Evolutionary conservation across 768 basidiomycete genomes (phyloP).

Genomic region (Chlorophyllum brunneum): DNA sequence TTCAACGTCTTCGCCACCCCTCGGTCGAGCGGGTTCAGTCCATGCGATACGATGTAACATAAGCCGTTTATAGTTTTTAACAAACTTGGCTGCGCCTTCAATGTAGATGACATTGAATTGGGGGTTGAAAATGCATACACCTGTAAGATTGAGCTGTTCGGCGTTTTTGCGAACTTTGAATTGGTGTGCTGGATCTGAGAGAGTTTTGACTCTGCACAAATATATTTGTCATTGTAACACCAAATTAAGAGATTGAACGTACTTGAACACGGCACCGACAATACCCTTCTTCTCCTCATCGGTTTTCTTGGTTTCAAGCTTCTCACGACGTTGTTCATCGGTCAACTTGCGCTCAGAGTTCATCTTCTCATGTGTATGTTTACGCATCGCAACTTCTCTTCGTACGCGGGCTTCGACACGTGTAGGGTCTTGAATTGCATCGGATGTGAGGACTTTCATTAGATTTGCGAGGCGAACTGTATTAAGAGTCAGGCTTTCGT

Average conservation of each 20-base stretch:
- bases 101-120: conserved; percentile 89
- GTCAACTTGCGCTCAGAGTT: conserved; percentile 91
- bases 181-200: conserved; percentile 89
- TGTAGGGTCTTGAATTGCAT: conserved; percentile 96
- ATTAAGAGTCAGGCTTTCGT: conserved; percentile 1
- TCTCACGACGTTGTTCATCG: conserved; percentile 85
- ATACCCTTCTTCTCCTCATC: conserved; percentile 87
- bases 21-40: conserved; percentile 86
- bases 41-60: conserved; percentile 88
- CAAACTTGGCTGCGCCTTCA: conserved; percentile 83
- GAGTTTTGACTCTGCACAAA: conserved; percentile 65
- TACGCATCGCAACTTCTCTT: conserved; percentile 87
- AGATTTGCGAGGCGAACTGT: conserved; percentile 90
- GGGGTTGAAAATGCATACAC: conserved; percentile 88
- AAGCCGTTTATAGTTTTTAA: conserved; percentile 83
- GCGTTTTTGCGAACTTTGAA: conserved; percentile 98
- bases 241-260: conserved; percentile 26
- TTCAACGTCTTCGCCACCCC: conserved; percentile 70
- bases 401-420: conserved; percentile 94
- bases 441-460: conserved; percentile 96
- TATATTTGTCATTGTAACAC: not conserved
- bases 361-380: conserved; percentile 88
- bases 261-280: conserved; percentile 90
- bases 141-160: conserved; percentile 83
- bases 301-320: conserved; percentile 77